Evolutionary conservation across 345 rosid genomes (phyloP), one percentile per base, ranked within the genome.

Genomic region (Sapria himalayana): DNA sequence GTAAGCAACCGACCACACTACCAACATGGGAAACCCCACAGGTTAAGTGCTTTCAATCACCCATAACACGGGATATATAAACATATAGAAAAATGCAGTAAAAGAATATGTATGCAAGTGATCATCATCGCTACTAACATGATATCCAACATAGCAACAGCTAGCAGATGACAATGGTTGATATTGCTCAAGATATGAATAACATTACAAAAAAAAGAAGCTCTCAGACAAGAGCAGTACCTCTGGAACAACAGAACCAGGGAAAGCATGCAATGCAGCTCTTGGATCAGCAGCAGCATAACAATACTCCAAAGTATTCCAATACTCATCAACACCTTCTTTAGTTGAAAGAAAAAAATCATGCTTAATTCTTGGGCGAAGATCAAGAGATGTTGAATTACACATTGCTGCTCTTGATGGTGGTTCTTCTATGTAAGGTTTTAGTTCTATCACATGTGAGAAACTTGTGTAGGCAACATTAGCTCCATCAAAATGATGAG

Each of bases 291-390:
- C 70, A 57, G 85, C 79, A 67, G 94, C 81, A 62, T 76, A 86
- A 56, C 97, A 86, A 61, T 73, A 86, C 61, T 86, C 97, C 59
- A 86, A 58, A 45, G 89, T 81, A 29, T 70, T 67, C 97, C 97
- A 86, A 52, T 86, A 86, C 37, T 86, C 94, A 51, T 78, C 63
- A 51, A 86, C 80, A 56, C 89, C 94, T 54, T 72, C 80, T 52
- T 57, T 64, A 41, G 41, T 76, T 58, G 76, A 74, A 42, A 86
- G 57, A 49, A 72, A 45, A 49, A 86, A 86, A 60, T 86, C 97
- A 48, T 86, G 97, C 20, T 92, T 72, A 36, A 78, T 67, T 60
- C 89, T 74, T 39, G 97, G 97, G 43, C 85, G 97, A 48, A 78
- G 76, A 67, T 86, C 93, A 55, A 61, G 62, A 57, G 73, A 69